Base-by-base conservation (phyloP, 1,139 yeast species). In the Kodamaea sp. region DNA sequence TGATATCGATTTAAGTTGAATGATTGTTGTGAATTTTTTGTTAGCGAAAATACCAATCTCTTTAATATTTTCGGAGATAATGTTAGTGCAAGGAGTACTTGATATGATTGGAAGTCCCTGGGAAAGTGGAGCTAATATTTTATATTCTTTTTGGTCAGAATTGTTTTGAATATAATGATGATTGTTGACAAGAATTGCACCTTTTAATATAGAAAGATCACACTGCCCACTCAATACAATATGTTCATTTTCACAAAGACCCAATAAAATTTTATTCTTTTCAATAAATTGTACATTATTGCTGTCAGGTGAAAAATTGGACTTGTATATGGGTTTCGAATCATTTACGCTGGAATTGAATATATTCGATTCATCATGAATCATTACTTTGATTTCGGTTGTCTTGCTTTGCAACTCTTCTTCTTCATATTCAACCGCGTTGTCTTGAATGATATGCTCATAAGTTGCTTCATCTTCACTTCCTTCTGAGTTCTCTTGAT, bases 141-240 rank as follows among this genome's bases (percentile, higher is more conserved):
- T 50, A 29, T 53, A 53, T 2, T 28, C 23, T 5, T 20, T 4
- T 12, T 38, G 45, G 27, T 65, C 53, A 0, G 54, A 50, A 4
- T 51, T 45, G 20, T 65, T 55, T 26, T 65, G 58, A 1, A 80
- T 63, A 44, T 70, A 71, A 49, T 73, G 77, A 9, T 67, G 63
- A 3, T 76, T 71, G 27, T 84, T 84, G 35, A 84, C 66, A 8
- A 80, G 54, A 0, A 68, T 54, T 0, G 81, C 78, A 10, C 96
- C 96, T 50, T 78, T 65, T 37, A 75, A 67, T 1, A 86, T 65
- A 6, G 63, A 62, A 22, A 86, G 37, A 6, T 48, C 53, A 49
- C 73, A 82, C 46, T 77, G 80, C 0, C 96, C 96, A 32, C 72
- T 68, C 2, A 85, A 43, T 26, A 79, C 59, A 2, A 86, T 47